Evolutionary conservation across 306 rosid genomes (phyloP).

Genomic region (Cucurbita maxima): DNA sequence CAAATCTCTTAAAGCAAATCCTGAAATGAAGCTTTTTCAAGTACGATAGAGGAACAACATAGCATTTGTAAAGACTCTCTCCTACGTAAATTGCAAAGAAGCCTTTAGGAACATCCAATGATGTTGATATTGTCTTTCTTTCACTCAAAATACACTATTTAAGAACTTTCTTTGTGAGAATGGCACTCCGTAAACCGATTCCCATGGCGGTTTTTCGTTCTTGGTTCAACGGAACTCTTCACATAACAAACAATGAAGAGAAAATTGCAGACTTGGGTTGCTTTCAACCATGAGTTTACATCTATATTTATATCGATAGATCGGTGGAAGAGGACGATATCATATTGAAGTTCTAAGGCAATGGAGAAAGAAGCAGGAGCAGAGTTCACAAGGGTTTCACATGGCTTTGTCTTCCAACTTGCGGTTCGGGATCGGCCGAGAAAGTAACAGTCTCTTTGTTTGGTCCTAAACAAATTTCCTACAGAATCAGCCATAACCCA

Average conservation of each 20-base stretch:
- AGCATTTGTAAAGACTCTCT: conserved; percentile 44
- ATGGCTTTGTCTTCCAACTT: conserved; percentile 8
- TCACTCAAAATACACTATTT: background rate
- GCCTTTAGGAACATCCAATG: conserved; percentile 46
- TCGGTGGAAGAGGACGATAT: background rate
- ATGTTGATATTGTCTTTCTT: background rate
- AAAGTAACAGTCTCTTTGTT: background rate
- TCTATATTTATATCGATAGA: background rate
- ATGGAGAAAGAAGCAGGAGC: background rate
- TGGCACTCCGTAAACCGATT: background rate
- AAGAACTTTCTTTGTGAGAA: conserved; percentile 3
- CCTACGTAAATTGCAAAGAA: conserved; percentile 70
- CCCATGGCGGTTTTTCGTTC: background rate
- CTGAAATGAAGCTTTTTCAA: conserved; percentile 53
- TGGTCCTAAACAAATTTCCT: conserved; percentile 3
- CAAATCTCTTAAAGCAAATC: conserved; percentile 38
- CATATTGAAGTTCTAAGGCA: background rate
- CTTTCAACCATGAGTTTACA: background rate
- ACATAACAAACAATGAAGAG: background rate
- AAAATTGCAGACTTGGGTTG: background rate
- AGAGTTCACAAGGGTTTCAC: conserved; percentile 7
- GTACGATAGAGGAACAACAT: conserved; percentile 54
- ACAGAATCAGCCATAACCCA: background rate
- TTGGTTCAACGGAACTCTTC: background rate
- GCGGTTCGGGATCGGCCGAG: background rate